A percentile compares a stretch with the other conserved stretches of the same genome.
Evolutionary conservation across 1,284 basidiomycete genomes (phyloP).

Genomic region (Cutaneotrichosporon cyanovorans): DNA sequence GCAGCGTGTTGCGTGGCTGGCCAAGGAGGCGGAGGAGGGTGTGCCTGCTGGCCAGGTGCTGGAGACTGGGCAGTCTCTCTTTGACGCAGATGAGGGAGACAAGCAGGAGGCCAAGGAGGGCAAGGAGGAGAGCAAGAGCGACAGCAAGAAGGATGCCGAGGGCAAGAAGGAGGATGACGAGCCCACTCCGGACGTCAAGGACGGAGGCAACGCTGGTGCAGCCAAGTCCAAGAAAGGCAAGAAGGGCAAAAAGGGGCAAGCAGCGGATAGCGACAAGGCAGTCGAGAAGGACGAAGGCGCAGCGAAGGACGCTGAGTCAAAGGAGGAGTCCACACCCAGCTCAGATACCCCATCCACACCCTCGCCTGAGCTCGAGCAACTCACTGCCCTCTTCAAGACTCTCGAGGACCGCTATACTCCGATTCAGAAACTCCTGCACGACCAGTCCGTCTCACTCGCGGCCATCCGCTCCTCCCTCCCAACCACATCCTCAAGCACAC

Average conservation of each 20-base stretch:
- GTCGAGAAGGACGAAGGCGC: too few species aligned
- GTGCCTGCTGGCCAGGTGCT: conserved; percentile 8
- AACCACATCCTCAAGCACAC: conserved; percentile 5
- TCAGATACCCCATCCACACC: too few species aligned
- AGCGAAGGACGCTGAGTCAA: not conserved
- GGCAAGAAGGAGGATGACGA: not conserved
- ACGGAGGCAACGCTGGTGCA: not conserved
- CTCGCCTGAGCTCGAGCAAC: conserved; percentile 14
- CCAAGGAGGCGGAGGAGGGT: conserved; percentile 34
- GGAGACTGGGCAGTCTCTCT: conserved; percentile 6
- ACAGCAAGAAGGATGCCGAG: conserved; percentile 1
- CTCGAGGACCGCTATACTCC: conserved; percentile 27
- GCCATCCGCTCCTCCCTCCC: conserved; percentile 24
- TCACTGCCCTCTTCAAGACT: conserved; percentile 27
- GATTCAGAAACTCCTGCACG: conserved; percentile 38
- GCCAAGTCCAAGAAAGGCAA: not conserved
- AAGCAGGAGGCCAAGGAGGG: not conserved
- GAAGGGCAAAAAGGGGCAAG: not conserved
- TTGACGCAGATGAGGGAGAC: conserved; percentile 12
- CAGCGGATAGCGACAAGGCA: too few species aligned
- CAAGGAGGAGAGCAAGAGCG: not conserved
- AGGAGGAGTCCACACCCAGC: too few species aligned
- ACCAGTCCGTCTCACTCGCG: conserved; percentile 35
- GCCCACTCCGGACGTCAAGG: not conserved
- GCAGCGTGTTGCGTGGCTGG: conserved; percentile 43